Base-by-base conservation (phyloP, 192 early-diverging fungal species). In the Linnemannia elongata region DNA sequence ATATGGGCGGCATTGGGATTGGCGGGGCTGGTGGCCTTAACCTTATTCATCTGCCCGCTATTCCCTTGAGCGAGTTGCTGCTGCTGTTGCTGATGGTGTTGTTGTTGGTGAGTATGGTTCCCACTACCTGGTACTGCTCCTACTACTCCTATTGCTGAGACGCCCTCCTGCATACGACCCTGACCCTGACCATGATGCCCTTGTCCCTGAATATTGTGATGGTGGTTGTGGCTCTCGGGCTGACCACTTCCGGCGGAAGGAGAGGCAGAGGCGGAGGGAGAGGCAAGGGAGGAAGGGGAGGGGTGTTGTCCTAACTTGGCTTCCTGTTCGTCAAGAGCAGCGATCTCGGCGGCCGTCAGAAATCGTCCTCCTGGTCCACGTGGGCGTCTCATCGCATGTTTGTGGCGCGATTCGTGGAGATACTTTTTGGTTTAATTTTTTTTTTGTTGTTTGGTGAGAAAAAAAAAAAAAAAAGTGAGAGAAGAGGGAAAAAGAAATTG, bases 281-380 rank as follows among this genome's bases (percentile, higher is more conserved):
- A 66, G 60, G 30, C n/a, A 63, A 20, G 22, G 57, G 57, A 24
- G 52, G 52, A 42, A 9, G 44, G 44, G 15, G 63, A 36, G 38
- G 44, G 63, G 35, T 69, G 57, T 47, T 44, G 76, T 55, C 69
- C 49, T 35, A 66, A 24, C 22, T 66, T 76, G 54, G 38, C 36
- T 49, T 75, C 66, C 45, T 68, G 76, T 77, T 79, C 78, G n/a
- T 88, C 87, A 33, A 87, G 33, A 76, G 81, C 84, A 39, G 82
- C 89, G 39, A 83, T 90, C 72, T 90, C 85, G 12, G 78, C 69
- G 4, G 85, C 83, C 69, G 81, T 97, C 69, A 99, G 88, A 89
- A 99, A 99, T 49, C 99, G 89, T 33, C 99, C 99, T 20, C 98
- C 99, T 5, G 98, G 98, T 38, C 99, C 99, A 74, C 99, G 93